A percentile compares a stretch with the other conserved stretches of the same genome.
These are phyloP conservation scores for Trametes sanguinea DNA, from an alignment of 768 basidiomycete genomes.

Conservation along the genomic window DNA sequence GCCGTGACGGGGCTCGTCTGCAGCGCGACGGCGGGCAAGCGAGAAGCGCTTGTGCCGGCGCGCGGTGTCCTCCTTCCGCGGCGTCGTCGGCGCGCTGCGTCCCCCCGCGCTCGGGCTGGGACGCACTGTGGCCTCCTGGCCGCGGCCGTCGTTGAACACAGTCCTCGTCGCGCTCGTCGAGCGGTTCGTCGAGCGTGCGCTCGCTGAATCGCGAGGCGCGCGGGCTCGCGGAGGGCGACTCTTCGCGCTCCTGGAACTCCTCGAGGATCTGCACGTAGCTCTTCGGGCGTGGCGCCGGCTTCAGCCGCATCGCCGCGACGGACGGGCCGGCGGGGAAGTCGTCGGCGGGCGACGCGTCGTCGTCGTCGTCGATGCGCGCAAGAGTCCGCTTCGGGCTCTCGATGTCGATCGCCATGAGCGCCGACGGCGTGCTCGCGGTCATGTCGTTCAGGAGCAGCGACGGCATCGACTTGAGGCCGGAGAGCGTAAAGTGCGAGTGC, in stretches of 20 bases:
- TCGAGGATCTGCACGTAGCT: conserved; percentile 71
- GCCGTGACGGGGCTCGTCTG: conserved; percentile 73
- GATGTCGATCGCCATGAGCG: conserved; percentile 45
- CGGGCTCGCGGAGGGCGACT: conserved; percentile 26
- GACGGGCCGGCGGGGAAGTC: conserved; percentile 7
- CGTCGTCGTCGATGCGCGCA: conserved; percentile 22
- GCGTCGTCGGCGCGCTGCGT: conserved; percentile 19
- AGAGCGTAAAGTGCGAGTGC: conserved; percentile 50
- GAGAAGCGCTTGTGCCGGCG: conserved; percentile 72
- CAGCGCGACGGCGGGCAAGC: conserved; percentile 71
- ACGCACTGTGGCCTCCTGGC: not conserved
- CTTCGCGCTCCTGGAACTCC: conserved; percentile 48
- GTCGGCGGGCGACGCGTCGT: conserved; percentile 9
- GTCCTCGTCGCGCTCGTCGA: conserved; percentile 31
- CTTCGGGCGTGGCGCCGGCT: conserved; percentile 45
- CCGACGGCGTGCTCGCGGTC: conserved; percentile 29
- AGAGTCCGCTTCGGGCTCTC: conserved; percentile 28
- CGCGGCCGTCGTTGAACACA: conserved; percentile 12
- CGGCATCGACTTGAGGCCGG: conserved; percentile 59
- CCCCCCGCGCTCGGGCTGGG: not conserved
- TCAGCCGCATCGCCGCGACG: conserved; percentile 33
- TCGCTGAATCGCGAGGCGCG: conserved; percentile 32
- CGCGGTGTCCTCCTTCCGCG: conserved; percentile 57
- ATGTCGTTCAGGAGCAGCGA: conserved; percentile 42
- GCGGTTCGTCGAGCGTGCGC: conserved; percentile 26